Conservation (phyloP, 1,139 yeast genomes). For the Hemisphaericaspora subhashii region DNA sequence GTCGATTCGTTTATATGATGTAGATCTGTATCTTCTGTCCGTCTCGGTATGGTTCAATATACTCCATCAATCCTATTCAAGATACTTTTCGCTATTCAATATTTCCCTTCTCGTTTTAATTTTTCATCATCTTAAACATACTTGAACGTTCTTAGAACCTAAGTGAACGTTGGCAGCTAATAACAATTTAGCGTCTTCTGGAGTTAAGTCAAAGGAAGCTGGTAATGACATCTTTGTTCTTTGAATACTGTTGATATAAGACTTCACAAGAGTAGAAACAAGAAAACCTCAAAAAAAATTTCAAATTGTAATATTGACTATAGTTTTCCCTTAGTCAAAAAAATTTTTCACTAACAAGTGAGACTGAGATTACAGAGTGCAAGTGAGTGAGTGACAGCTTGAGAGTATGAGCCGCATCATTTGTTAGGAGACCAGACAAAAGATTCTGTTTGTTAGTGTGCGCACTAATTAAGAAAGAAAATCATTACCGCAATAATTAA, state of each 20-base stretch:
- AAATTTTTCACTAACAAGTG: conserved; percentile 1
- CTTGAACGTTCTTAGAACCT: conserved; percentile 99
- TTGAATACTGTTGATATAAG: conserved; percentile 6
- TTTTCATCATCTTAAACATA: conserved; percentile 46
- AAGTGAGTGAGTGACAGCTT: neutral
- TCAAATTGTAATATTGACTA: neutral
- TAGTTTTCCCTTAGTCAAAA: conserved; percentile 1
- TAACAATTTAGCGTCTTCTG: conserved; percentile 99
- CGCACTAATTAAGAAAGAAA: neutral
- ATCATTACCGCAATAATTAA: conserved; percentile 4
- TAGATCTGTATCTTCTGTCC: no score
- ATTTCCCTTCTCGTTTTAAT: neutral
- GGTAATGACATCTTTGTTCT: conserved; percentile 67
- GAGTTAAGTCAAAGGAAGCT: conserved; percentile 89
- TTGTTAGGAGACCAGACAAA: no score
- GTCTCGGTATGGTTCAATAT: no score
- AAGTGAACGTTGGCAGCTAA: conserved; percentile 99
- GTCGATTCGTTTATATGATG: no score
- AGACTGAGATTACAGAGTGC: no score
- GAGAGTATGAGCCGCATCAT: neutral
- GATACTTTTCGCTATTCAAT: neutral
- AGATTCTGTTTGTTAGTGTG: neutral
- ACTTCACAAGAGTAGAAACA: conserved; percentile 7
- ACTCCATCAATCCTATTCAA: neutral
- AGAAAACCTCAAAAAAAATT: conserved; percentile 4